Percentiles rank a stretch among this genome's conserved stretches.
These are phyloP conservation scores for Xylona heveae DNA, from an alignment of 495 filamentous ascomycete genomes.

Conservation along the genomic window DNA sequence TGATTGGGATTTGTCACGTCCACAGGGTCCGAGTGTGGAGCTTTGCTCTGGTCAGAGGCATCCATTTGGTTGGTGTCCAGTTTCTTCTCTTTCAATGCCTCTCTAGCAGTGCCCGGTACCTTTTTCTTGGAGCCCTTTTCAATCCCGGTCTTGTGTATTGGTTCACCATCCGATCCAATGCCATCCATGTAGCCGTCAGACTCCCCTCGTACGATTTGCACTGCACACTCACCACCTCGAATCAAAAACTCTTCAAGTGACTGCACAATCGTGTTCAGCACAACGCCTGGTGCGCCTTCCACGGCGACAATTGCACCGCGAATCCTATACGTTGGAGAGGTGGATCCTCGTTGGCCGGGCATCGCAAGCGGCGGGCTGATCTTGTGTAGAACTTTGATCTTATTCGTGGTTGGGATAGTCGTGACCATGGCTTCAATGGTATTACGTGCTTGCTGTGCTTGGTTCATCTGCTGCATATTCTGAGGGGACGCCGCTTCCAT, in stretches of 20 bases:
- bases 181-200: too few relatives aligned
- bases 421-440: slow-evolving; percentile 50
- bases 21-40: not conserved
- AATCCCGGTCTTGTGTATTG: too few relatives aligned
- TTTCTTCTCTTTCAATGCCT: too few relatives aligned
- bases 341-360: slow-evolving; percentile 19
- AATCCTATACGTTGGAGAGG: slow-evolving; percentile 19
- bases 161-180: too few relatives aligned
- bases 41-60: slow-evolving; percentile 1
- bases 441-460: slow-evolving; percentile 9
- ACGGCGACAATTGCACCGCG: slow-evolving; percentile 66
- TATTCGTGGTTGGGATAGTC: slow-evolving; percentile 47
- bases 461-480: too few relatives aligned
- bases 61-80: too few relatives aligned
- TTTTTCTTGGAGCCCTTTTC: too few relatives aligned
- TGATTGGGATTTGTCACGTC: not conserved
- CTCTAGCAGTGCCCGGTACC: too few relatives aligned
- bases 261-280: slow-evolving; percentile 28
- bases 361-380: slow-evolving; percentile 43
- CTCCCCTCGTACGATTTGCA: slow-evolving; percentile 28
- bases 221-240: slow-evolving; percentile 32
- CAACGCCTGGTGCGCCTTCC: slow-evolving; percentile 42
- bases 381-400: slow-evolving; percentile 44
- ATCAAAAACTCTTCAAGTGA: slow-evolving; percentile 39
- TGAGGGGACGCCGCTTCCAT: too few relatives aligned